Evolutionary conservation across 2,329 filamentous ascomycete genomes (phyloP), one percentile per base, ranked within the genome.

Genomic region (Emmonsia crescens): DNA sequence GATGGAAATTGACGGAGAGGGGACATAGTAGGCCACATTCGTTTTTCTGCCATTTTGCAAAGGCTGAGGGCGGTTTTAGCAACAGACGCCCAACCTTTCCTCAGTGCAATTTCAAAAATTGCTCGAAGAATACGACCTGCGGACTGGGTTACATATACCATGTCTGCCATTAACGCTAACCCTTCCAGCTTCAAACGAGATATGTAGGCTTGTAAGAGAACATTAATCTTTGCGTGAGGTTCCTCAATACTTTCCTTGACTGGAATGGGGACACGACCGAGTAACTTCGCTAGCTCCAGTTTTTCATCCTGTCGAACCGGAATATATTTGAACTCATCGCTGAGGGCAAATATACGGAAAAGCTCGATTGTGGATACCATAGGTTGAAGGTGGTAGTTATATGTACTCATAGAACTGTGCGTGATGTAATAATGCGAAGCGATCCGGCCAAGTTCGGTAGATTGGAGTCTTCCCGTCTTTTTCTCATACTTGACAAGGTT

Each of bases 21-120:
- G 44, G 91, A 90, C 94, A 97, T 99, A 5, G 93, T 97, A 16
- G 93, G 92, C 94, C 94, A 99, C 95, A 99, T 99, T 57, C 95
- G 85, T 81, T 96, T 96, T 79, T 99, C 94, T 0, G 93, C 94
- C 91, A 96, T 97, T 79, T 99, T 99, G 78, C 95, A 99, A 60
- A 99, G 82, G 69, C 96, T 90, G 49, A 99, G 80, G 0, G 94
- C 92, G 64, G 89, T 91, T 78, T 94, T 96, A 9, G 94, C 90
- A 3, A 97, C 94, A 19, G 86, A 88, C 0, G 94, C 86, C 93
- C 93, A 99, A 40, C 93, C 93, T 76, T 96, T 96, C 78, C 93
- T 96, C 66, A 99, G 78, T n/a, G 89, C 88, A 60, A 99, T 97
- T 77, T 99, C 95, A 67, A 97, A 99, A 57, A 99, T 88, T 0